Conservation (phyloP, 2,329 filamentous ascomycete genomes). For the Aspergillus carbonarius region DNA sequence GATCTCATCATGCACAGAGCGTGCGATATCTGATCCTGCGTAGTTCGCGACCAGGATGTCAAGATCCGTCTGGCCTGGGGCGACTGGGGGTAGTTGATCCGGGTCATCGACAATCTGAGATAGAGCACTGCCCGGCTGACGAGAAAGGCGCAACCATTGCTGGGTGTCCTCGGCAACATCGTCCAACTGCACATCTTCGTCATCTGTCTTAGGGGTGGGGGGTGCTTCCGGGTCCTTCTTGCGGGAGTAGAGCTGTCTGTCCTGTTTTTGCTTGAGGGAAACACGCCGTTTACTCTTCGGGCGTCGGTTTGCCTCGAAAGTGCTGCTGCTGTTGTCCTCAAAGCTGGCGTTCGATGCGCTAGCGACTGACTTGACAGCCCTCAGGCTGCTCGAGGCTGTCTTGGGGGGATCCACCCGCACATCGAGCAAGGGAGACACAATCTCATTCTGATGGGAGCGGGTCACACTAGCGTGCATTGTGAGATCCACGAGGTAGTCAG, state of each 20-base stretch:
- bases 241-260: conserved; percentile 84
- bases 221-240: conserved; percentile 62
- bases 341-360: conserved; percentile 76
- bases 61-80: conserved; percentile 69
- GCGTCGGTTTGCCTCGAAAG: conserved; percentile 61
- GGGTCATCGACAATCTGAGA: conserved; percentile 69
- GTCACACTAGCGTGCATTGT: conserved; percentile 87
- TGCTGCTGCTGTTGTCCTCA: conserved; percentile 62
- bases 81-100: conserved; percentile 59
- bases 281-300: conserved; percentile 71
- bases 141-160: conserved; percentile 61
- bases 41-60: conserved; percentile 79
- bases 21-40: conserved; percentile 72
- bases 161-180: conserved; percentile 53
- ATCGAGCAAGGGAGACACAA: conserved; percentile 55
- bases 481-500: conserved; percentile 93
- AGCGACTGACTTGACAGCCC: conserved; percentile 84
- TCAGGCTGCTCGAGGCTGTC: conserved; percentile 80
- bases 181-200: conserved; percentile 57
- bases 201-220: conserved; percentile 62
- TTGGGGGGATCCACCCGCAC: conserved; percentile 61
- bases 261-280: conserved; percentile 82
- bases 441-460: conserved; percentile 55
- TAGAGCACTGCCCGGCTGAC: conserved; percentile 54
- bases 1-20: conserved; percentile 75